Conservation (phyloP, 129 eudicot species). For the Ambrosia artemisiifolia region DNA sequence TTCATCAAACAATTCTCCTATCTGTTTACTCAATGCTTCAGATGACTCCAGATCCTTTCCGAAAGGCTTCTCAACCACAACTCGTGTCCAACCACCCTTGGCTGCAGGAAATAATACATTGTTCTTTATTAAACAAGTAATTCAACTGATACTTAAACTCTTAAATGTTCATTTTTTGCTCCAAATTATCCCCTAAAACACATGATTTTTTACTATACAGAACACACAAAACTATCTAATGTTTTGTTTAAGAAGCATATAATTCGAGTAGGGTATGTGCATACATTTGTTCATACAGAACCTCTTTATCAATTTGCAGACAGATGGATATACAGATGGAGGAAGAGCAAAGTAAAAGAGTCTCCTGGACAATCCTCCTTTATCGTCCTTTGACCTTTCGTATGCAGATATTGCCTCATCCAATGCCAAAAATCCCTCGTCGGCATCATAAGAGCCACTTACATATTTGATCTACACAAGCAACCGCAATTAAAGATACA, state of each 20-base stretch:
- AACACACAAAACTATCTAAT: too few species aligned
- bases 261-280: constrained; percentile 9
- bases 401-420: constrained; percentile 71
- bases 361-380: constrained; percentile 69
- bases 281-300: constrained; percentile 80
- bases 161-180: not conserved
- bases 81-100: constrained; percentile 93
- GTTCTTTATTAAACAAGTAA: not conserved
- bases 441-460: constrained; percentile 70
- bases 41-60: constrained; percentile 86
- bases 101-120: constrained; percentile 39
- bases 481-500: not conserved
- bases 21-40: constrained; percentile 78
- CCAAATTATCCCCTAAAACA: too few species aligned
- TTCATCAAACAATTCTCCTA: constrained; percentile 86
- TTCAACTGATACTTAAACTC: not conserved
- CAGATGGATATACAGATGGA: constrained; percentile 96
- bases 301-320: constrained; percentile 80
- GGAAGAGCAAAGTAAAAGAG: constrained; percentile 99
- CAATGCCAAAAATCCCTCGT: constrained; percentile 67
- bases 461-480: constrained; percentile 69
- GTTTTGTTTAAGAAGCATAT: not conserved
- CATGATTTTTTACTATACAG: too few species aligned
- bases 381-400: constrained; percentile 47
- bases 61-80: constrained; percentile 97